Conservation (phyloP, 2,329 filamentous ascomycete species). For the Septoria linicola region DNA sequence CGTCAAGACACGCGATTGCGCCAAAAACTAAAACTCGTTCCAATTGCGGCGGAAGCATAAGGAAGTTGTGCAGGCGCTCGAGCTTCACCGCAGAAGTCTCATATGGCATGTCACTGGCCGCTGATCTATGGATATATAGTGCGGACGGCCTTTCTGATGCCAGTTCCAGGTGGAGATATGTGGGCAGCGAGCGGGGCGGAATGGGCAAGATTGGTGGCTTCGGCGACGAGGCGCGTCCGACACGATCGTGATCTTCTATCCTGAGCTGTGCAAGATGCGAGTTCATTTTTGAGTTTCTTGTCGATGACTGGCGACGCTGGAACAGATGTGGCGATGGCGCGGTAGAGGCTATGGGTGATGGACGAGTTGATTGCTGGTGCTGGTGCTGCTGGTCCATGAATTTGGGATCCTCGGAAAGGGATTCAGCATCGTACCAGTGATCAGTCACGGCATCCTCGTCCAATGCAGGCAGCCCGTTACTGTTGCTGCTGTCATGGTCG, state of each 20-base stretch:
- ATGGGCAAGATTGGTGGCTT: slow-evolving; percentile 57
- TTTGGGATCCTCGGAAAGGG: not conserved
- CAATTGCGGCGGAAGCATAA: slow-evolving; percentile 76
- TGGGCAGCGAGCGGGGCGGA: slow-evolving; percentile 62
- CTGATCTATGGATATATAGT: slow-evolving; percentile 61
- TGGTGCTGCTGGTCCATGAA: not conserved
- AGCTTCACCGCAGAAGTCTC: slow-evolving; percentile 92
- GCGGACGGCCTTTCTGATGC: slow-evolving; percentile 61
- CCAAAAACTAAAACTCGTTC: slow-evolving; percentile 87
- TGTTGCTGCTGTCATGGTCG: too few relatives aligned
- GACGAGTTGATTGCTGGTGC: not conserved
- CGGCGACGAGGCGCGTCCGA: slow-evolving; percentile 40
- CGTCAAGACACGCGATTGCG: slow-evolving; percentile 84
- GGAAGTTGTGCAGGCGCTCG: slow-evolving; percentile 83
- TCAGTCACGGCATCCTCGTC: slow-evolving; percentile 3
- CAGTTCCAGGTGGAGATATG: slow-evolving; percentile 65
- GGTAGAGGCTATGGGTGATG: slow-evolving; percentile 8
- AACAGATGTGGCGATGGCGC: slow-evolving; percentile 1
- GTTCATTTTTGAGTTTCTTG: slow-evolving; percentile 18
- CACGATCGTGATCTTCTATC: slow-evolving; percentile 35
- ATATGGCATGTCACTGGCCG: slow-evolving; percentile 67
- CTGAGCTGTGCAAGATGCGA: slow-evolving; percentile 21
- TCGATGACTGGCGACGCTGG: slow-evolving; percentile 21
- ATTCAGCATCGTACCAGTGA: slow-evolving; percentile 17
- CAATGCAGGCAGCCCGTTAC: slow-evolving; percentile 18